These are phyloP conservation scores for Diaporthe citri DNA, from an alignment of 2,329 filamentous ascomycete genomes.

Conservation along the genomic window DNA sequence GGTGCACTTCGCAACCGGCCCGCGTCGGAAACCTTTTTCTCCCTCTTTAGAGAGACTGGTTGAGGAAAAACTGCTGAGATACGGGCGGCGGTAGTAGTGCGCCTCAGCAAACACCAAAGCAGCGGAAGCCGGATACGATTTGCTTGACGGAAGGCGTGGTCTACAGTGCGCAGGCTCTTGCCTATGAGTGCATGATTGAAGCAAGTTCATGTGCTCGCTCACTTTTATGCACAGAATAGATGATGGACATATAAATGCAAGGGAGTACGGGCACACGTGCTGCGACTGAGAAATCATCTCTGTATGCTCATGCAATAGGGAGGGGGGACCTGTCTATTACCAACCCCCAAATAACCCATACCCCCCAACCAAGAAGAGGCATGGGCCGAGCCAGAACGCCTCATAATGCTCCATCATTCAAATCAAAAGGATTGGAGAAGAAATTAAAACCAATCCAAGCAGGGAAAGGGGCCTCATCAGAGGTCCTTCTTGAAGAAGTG, in stretches of 20 bases:
- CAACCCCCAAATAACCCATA: not conserved
- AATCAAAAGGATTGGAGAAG: not conserved
- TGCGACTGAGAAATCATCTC: no score
- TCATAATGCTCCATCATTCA: not conserved
- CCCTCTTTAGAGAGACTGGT: no score
- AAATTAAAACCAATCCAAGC: not conserved
- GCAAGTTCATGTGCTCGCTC: not conserved
- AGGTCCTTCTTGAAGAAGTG: slow-evolving; percentile 75
- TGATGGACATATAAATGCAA: no score
- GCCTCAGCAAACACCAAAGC: no score
- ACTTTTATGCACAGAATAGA: no score
- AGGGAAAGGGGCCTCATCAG: slow-evolving; percentile 46
- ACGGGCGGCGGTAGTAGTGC: no score
- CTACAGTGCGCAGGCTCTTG: not conserved
- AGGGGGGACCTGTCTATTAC: not conserved
- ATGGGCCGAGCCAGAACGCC: not conserved
- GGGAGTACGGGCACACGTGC: no score
- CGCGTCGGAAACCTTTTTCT: no score
- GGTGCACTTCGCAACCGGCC: no score
- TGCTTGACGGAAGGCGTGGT: not conserved
- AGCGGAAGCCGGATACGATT: not conserved
- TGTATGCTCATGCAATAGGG: slow-evolving; percentile 1
- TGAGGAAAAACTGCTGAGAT: no score
- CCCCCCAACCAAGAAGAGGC: not conserved
- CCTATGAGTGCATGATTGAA: not conserved